phyloP scores from a whole-genome alignment of 495 filamentous ascomycete species.

The Neurospora sp. region DNA sequence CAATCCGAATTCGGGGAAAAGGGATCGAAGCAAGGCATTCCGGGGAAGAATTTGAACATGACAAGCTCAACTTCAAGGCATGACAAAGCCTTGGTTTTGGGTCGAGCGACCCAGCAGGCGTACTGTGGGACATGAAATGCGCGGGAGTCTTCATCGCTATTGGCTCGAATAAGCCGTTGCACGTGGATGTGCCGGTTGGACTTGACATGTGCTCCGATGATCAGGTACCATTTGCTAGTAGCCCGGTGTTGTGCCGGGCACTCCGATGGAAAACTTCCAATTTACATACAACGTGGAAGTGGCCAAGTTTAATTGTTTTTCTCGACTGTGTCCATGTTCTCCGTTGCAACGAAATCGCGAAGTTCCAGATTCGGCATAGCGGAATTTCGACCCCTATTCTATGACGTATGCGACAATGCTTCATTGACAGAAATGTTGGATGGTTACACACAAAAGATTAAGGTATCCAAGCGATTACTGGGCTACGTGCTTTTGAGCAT shows the following conservation, averaged over 20 bases:
- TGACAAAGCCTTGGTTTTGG: neutral
- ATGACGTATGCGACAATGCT: neutral
- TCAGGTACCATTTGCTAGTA: neutral
- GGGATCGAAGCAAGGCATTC: neutral
- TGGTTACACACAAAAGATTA: neutral
- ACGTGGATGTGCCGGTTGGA: neutral
- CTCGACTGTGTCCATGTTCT: neutral
- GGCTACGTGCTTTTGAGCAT: too few relatives aligned
- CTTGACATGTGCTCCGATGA: neutral
- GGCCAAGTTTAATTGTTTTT: too few relatives aligned
- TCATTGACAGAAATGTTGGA: neutral
- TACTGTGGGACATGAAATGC: neutral
- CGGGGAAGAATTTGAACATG: neutral
- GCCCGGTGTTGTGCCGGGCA: neutral
- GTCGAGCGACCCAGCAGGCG: neutral
- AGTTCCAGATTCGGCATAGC: neutral
- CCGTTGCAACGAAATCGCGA: neutral
- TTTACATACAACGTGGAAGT: neutral
- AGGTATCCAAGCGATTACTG: too few relatives aligned
- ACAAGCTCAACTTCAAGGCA: neutral
- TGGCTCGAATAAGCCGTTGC: neutral
- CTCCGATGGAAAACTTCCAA: neutral
- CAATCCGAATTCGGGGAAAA: neutral
- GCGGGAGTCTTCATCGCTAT: neutral
- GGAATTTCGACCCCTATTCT: neutral